phyloP scores from a whole-genome alignment of 2,329 filamentous ascomycete species.

The Cytospora leucostoma region DNA sequence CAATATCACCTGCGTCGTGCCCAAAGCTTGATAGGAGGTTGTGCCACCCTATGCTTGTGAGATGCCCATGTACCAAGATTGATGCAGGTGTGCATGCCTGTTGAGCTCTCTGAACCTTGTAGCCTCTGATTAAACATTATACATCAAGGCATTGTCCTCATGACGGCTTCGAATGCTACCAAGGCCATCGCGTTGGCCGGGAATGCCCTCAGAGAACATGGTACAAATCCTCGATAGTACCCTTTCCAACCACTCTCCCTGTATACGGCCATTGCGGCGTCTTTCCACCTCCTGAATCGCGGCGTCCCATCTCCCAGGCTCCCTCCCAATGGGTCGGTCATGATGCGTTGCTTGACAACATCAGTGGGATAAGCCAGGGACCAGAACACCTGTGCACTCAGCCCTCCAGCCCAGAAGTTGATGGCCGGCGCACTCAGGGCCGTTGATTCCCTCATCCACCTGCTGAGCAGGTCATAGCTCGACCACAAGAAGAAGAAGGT shows the following conservation, averaged over 20 bases:
- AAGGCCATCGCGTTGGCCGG: conserved; percentile 94
- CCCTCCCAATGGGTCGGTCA: conserved; percentile 88
- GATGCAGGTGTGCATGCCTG: neutral
- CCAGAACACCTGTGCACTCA: conserved; percentile 95
- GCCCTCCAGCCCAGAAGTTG: conserved; percentile 96
- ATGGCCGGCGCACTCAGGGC: conserved; percentile 73
- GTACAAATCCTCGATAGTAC: conserved; percentile 91
- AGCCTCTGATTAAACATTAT: neutral
- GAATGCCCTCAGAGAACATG: conserved; percentile 91
- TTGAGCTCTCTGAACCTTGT: neutral
- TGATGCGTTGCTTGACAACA: conserved; percentile 93
- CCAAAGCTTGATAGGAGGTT: conserved; percentile 5
- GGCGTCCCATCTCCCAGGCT: conserved; percentile 65
- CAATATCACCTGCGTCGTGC: conserved; percentile 23
- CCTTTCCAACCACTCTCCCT: conserved; percentile 74
- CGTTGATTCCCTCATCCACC: conserved; percentile 66
- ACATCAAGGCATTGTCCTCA: conserved; percentile 62
- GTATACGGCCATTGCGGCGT: conserved; percentile 77
- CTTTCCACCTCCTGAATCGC: conserved; percentile 73
- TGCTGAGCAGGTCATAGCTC: conserved; percentile 84
- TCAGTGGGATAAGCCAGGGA: conserved; percentile 87
- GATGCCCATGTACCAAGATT: conserved; percentile 18
- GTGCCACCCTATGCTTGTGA: conserved; percentile 9
- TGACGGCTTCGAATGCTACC: conserved; percentile 89
- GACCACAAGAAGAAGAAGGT: conserved; percentile 98